Evolutionary conservation across 2,329 filamentous ascomycete species (phyloP), one percentile per base, ranked within the genome.

Genomic region (Chaetomium sp.): DNA sequence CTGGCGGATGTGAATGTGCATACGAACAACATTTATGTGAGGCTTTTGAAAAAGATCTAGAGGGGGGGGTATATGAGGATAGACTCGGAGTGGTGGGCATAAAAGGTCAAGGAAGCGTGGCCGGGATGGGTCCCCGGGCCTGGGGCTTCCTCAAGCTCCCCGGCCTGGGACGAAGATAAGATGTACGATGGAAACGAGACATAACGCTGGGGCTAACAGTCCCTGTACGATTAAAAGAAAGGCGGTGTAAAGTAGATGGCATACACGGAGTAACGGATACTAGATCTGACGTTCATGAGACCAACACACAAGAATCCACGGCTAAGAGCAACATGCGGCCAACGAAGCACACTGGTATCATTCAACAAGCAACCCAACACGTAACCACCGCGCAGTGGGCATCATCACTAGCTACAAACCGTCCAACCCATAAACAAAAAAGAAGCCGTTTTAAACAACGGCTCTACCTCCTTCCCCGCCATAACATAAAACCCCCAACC

Each of bases 1-100:
- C 75, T 89, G 47, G 69, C 67, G n/a, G 76, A 86, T 66, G 73
- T 88, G 66, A 83, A 87, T 68, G 80, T 85, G 29, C 79, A 83
- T 69, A 71, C 72, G 19, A 77, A 77, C 45, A 73, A 74, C 50
- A 78, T 87, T 50, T 67, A 75, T 12, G 83, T 87, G 65, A 80
- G 78, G 74, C 78, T 80, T 12, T 62, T 83, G 49, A 72, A 74
- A 56, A 68, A 72, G 38, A 12, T 76, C 7, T 66, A 74, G 64
- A 51, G 57, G 31, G 13, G 31, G 13, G 53, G 10, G 8, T 27
- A 3, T 42, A 59, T 27, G 25, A 9, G 35, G 27, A 12, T 29
- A 25, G 56, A 25, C 42, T 2, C 4, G 47, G 38, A 9, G n/a
- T 12, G 12, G 29, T n/a, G 47, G 23, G 23, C 23, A 12, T 38